Evolutionary conservation across 768 basidiomycete genomes (phyloP).

Genomic region (Lactifluus hygrophoroides): DNA sequence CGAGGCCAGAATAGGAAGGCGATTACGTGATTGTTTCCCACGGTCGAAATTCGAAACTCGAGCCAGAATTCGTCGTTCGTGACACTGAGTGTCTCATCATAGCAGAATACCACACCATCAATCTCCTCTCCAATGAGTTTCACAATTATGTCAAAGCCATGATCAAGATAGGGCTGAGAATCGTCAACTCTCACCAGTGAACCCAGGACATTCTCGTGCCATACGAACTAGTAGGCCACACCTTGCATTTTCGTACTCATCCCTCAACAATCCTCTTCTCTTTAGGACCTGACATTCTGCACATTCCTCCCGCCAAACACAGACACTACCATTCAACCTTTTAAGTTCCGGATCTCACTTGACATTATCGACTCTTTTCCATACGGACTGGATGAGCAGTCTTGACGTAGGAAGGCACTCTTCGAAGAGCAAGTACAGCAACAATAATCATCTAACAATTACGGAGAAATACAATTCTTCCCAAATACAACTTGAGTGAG

Average conservation of each 20-base stretch:
- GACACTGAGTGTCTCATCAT: constrained; percentile 50
- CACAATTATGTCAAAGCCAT: constrained; percentile 59
- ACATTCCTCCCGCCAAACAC: constrained; percentile 87
- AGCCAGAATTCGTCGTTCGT: no score
- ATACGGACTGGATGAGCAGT: constrained; percentile 45
- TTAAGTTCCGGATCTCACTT: constrained; percentile 71
- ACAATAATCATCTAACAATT: constrained; percentile 53
- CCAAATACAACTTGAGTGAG: constrained; percentile 54
- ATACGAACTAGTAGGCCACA: constrained; percentile 48
- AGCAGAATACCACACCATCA: constrained; percentile 76
- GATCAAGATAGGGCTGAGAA: constrained; percentile 55
- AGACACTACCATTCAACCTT: constrained; percentile 30
- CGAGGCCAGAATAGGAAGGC: no score
- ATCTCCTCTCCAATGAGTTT: constrained; percentile 55
- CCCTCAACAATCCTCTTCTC: not conserved
- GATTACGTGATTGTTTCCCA: no score
- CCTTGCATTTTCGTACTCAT: not conserved
- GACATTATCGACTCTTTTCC: constrained; percentile 61
- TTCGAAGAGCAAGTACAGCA: constrained; percentile 80
- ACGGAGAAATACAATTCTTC: constrained; percentile 66
- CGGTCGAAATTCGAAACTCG: no score
- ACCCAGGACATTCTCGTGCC: constrained; percentile 57
- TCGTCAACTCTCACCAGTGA: constrained; percentile 53
- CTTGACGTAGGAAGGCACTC: constrained; percentile 52
- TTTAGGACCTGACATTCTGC: constrained; percentile 61